Evolutionary conservation across 2,329 filamentous ascomycete genomes (phyloP).

Genomic region (Aspergillus floridensis): DNA sequence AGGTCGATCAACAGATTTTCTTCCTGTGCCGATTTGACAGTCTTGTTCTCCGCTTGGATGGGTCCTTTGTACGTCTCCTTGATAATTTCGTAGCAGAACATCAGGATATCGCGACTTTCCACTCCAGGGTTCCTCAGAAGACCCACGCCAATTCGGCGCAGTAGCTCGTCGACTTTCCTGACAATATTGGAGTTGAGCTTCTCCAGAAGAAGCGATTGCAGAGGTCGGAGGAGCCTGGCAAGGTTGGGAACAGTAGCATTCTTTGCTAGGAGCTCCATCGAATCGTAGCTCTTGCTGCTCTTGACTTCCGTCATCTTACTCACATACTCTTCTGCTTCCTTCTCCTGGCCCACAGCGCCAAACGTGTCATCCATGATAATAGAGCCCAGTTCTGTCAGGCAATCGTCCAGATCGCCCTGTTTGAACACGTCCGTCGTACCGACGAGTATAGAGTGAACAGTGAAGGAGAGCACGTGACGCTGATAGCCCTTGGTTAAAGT

Average conservation of each 20-base stretch:
- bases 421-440: conserved; percentile 68
- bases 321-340: conserved; percentile 92
- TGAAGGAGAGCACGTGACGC: conserved; percentile 91
- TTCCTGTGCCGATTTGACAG: conserved; percentile 28
- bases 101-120: conserved; percentile 74
- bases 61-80: conserved; percentile 75
- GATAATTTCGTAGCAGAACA: conserved; percentile 94
- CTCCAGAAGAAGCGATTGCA: conserved; percentile 76
- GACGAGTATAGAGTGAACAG: conserved; percentile 86
- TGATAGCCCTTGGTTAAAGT: conserved; percentile 86
- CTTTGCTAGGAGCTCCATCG: conserved; percentile 87
- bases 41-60: conserved; percentile 39
- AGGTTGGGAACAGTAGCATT: conserved; percentile 74
- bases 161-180: conserved; percentile 84
- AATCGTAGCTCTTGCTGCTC: conserved; percentile 96
- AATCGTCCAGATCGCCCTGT: conserved; percentile 86
- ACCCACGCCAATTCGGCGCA: conserved; percentile 78
- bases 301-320: conserved; percentile 97
- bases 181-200: conserved; percentile 80
- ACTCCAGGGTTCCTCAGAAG: conserved; percentile 77
- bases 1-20: conserved; percentile 72
- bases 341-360: conserved; percentile 86
- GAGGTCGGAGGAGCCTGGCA: conserved; percentile 71
- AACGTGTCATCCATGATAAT: conserved; percentile 98
- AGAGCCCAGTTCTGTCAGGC: conserved; percentile 70